These are phyloP conservation scores for Marasmius oreades DNA, from an alignment of 1,284 basidiomycete genomes.

Conservation along the genomic window DNA sequence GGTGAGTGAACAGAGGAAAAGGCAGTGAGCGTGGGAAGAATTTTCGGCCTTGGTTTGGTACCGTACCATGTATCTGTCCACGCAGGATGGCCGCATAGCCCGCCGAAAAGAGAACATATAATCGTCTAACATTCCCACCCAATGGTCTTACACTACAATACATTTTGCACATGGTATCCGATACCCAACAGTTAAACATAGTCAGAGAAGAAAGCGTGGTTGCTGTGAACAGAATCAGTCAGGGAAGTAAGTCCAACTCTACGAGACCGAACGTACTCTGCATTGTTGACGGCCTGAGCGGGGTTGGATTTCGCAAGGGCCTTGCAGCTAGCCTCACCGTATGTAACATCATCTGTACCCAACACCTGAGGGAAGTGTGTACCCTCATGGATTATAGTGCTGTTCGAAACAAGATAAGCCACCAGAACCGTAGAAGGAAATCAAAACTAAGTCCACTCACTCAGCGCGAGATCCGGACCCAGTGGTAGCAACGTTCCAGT, in stretches of 20 bases:
- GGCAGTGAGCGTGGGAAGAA: not conserved
- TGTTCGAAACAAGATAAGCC: not conserved
- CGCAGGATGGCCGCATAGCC: too few species aligned
- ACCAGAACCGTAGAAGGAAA: not conserved
- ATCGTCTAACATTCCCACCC: conserved; percentile 36
- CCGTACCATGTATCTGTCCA: too few species aligned
- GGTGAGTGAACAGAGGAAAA: not conserved
- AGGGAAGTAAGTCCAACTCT: not conserved
- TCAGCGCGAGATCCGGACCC: not conserved
- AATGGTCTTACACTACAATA: conserved; percentile 19
- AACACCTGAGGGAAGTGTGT: conserved; percentile 13
- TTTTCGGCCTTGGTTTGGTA: not conserved
- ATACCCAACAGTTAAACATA: conserved; percentile 2
- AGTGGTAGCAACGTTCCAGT: not conserved
- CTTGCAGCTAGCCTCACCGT: conserved; percentile 8
- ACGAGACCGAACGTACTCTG: conserved; percentile 6
- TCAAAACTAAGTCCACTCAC: not conserved
- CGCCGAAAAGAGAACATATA: too few species aligned
- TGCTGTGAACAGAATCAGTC: not conserved
- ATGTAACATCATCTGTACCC: conserved; percentile 10
- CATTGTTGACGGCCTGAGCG: conserved; percentile 9
- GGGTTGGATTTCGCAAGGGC: conserved; percentile 8
- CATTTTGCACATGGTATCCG: not conserved
- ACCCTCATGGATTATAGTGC: conserved; percentile 13
- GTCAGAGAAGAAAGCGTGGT: conserved; percentile 15